A percentile compares a stretch with the other conserved stretches of the same genome.
Evolutionary conservation across 2,329 filamentous ascomycete species (phyloP).

Genomic region (Fusarium sp.): DNA sequence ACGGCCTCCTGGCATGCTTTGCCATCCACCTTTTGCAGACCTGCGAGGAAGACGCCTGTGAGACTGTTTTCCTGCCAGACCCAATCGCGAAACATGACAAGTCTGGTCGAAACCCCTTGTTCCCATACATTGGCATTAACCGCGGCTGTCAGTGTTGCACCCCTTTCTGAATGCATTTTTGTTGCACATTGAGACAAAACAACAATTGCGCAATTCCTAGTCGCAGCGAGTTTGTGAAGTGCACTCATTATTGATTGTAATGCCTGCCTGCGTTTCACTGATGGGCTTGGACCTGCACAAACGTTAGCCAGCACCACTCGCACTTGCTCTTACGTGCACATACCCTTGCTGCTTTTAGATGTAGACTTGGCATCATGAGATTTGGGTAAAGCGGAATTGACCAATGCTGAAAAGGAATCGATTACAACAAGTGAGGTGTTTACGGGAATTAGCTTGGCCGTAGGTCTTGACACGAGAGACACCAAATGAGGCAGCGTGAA

Average conservation of each 20-base stretch:
- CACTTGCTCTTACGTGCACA: slow-evolving; percentile 25
- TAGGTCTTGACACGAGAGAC: slow-evolving; percentile 78
- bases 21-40: slow-evolving; percentile 74
- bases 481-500: slow-evolving; percentile 78
- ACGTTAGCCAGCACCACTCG: slow-evolving; percentile 18
- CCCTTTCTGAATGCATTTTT: slow-evolving; percentile 75
- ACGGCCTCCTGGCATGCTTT: slow-evolving; percentile 56
- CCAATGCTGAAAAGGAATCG: slow-evolving; percentile 80
- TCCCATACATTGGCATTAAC: slow-evolving; percentile 86
- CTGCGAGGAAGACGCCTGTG: slow-evolving; percentile 68
- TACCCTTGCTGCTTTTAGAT: slow-evolving; percentile 57
- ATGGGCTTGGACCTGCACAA: slow-evolving; percentile 51
- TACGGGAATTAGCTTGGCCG: slow-evolving; percentile 69
- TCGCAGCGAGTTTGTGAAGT: slow-evolving; percentile 80
- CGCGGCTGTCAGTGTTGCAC: slow-evolving; percentile 78
- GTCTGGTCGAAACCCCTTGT: slow-evolving; percentile 75
- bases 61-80: slow-evolving; percentile 61
- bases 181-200: slow-evolving; percentile 84
- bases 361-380: slow-evolving; percentile 55
- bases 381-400: slow-evolving; percentile 82
- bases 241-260: slow-evolving; percentile 75
- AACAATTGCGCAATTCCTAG: slow-evolving; percentile 78
- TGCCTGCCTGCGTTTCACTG: slow-evolving; percentile 61
- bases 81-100: slow-evolving; percentile 86
- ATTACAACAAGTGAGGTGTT: slow-evolving; percentile 78